Base-by-base conservation (phyloP, 371 early-diverging fungal species). In the Mucor mucedo region DNA sequence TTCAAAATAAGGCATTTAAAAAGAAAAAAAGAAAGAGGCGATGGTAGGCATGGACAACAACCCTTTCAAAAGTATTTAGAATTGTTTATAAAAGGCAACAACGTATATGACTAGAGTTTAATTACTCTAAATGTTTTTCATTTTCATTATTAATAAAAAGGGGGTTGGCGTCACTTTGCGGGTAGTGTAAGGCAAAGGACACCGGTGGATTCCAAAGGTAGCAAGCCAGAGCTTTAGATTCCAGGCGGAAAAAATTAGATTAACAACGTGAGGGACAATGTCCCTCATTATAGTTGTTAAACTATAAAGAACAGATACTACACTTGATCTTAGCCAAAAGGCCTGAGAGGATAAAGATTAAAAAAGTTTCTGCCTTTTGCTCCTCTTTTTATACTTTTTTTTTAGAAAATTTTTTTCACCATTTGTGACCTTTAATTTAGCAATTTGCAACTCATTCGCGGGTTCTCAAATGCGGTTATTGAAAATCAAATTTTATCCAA, bases 221-320 rank as follows among this genome's bases (percentile, higher is more conserved):
- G 71, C 75, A 75, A 71, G 75, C 75, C 71, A 75, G 72, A 75
- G 75, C 75, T 55, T 30, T 41, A 21, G 48, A 52, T 63, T 69
- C 72, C 71, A 13, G 72, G 75, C 55, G 75, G 69, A 71, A 71
- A 84, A 85, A 84, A 86, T 84, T 75, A 75, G 80, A 75, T 77
- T 85, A 84, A 83, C 75, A 77, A 76, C 72, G 65, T 68, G 71
- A 66, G 65, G 65, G 60, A 68, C 80, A 58, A 69, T 80, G 81
- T 71, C 58, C 62, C 73, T 65, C 76, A 72, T 86, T 83, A 78
- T 83, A 89, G 89, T 74, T 86, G 76, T 89, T 84, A 89, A 79
- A 82, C 89, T 89, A 83, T 83, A 84, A 86, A 88, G 88, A 88
- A 89, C 88, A 89, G 89, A 88, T 88, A 89, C 88, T 89, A 88